phyloP scores from a whole-genome alignment of 805 yeast genomes.

The Lipomyces sp. region DNA sequence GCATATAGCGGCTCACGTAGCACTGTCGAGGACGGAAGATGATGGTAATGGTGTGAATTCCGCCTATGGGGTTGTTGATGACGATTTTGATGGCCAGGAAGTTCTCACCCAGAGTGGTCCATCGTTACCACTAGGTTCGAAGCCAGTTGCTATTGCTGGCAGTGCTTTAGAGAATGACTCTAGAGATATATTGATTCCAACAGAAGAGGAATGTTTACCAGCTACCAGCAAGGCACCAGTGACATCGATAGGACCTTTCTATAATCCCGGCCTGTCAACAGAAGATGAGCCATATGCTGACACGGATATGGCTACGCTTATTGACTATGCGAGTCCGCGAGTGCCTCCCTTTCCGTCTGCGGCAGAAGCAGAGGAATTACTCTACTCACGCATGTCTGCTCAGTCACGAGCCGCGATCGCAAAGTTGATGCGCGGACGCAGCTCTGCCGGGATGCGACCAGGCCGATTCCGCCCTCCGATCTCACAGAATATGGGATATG shows the following conservation, averaged over 20 bases:
- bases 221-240: neutral
- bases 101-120: neutral
- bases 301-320: slow-evolving; percentile 26
- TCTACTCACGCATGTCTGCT: slow-evolving; percentile 36
- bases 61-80: neutral
- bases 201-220: slow-evolving; percentile 4
- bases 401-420: slow-evolving; percentile 35
- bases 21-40: slow-evolving; percentile 12
- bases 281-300: slow-evolving; percentile 19
- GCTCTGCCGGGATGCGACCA: slow-evolving; percentile 29
- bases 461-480: slow-evolving; percentile 37
- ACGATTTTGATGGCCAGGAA: slow-evolving; percentile 5
- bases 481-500: slow-evolving; percentile 38
- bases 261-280: slow-evolving; percentile 16
- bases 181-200: neutral
- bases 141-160: neutral
- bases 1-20: slow-evolving; percentile 12
- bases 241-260: slow-evolving; percentile 1
- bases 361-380: slow-evolving; percentile 36
- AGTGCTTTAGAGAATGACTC: neutral
- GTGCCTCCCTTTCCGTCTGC: slow-evolving; percentile 37
- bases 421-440: slow-evolving; percentile 35
- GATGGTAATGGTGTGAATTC: neutral
- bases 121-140: neutral
- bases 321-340: slow-evolving; percentile 37